Evolutionary conservation across 2,329 filamentous ascomycete genomes (phyloP).

Genomic region (Mycosphaerella sp.): DNA sequence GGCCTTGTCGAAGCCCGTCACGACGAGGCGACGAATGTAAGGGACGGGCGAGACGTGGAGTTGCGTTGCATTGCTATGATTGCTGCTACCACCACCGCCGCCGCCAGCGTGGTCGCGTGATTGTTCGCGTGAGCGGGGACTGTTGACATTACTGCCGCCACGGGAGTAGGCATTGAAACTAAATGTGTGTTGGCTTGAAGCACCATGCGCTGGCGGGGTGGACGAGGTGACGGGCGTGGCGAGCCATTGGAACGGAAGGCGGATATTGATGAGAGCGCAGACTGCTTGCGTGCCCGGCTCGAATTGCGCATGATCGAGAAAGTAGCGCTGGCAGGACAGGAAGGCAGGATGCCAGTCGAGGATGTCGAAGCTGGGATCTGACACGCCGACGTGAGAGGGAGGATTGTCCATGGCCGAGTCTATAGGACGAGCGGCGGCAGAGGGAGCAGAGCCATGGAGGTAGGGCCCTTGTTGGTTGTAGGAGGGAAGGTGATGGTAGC

Average conservation of each 20-base stretch:
- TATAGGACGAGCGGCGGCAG: conserved; percentile 4
- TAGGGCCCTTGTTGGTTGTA: not conserved
- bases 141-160: conserved; percentile 36
- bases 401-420: conserved; percentile 18
- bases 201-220: conserved; percentile 7
- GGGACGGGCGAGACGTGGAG: conserved; percentile 66
- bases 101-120: not conserved
- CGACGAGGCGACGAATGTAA: conserved; percentile 82
- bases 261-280: conserved; percentile 86
- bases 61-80: conserved; percentile 5
- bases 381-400: conserved; percentile 21
- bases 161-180: conserved; percentile 28
- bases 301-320: conserved; percentile 85
- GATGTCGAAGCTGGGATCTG: conserved; percentile 60
- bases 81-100: not conserved
- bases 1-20: conserved; percentile 82
- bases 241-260: conserved; percentile 73
- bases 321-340: conserved; percentile 83
- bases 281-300: conserved; percentile 76
- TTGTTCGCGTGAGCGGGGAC: conserved; percentile 29
- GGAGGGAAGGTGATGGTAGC: not conserved
- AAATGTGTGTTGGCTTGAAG: conserved; percentile 9
- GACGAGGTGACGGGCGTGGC: conserved; percentile 43
- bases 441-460: not conserved
- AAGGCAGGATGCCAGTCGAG: conserved; percentile 91